Percentiles rank a stretch among this genome's conserved stretches.
These are phyloP conservation scores for Nephelium lappaceum DNA, from an alignment of 345 rosid genomes.

Conservation along the genomic window DNA sequence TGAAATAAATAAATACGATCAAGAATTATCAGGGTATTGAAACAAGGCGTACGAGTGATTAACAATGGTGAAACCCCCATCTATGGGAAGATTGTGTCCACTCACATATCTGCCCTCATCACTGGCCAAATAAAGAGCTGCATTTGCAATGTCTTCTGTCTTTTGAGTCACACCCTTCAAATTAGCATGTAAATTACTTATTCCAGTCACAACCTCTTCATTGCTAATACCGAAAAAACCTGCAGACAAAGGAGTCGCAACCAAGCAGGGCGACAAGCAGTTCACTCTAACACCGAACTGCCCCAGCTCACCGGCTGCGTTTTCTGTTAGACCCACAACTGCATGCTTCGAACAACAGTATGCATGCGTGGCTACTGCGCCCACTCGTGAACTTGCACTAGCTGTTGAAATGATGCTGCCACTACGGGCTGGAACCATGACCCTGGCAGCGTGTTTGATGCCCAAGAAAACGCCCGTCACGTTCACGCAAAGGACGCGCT, in stretches of 20 bases:
- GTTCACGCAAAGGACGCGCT: slow-evolving; percentile 25
- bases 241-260: background rate
- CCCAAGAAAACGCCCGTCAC: slow-evolving; percentile 34
- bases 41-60: slow-evolving; percentile 9
- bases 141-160: slow-evolving; percentile 27
- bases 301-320: slow-evolving; percentile 33
- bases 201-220: background rate
- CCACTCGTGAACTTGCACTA: slow-evolving; percentile 32
- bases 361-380: slow-evolving; percentile 35
- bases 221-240: background rate
- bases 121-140: slow-evolving; percentile 32
- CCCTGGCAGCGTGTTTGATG: slow-evolving; percentile 44
- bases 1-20: background rate
- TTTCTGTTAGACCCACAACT: slow-evolving; percentile 14
- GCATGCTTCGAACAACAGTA: slow-evolving; percentile 41
- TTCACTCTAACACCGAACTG: slow-evolving; percentile 33
- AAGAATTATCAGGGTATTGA: background rate
- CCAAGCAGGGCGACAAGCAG: slow-evolving; percentile 27
- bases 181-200: background rate
- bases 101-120: slow-evolving; percentile 32
- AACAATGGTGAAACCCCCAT: slow-evolving; percentile 28
- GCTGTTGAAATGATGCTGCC: slow-evolving; percentile 44
- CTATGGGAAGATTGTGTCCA: slow-evolving; percentile 29
- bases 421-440: slow-evolving; percentile 35
- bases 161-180: slow-evolving; percentile 25